These are phyloP conservation scores for Luffa aegyptiaca DNA, from an alignment of 306 rosid genomes.

Conservation along the genomic window DNA sequence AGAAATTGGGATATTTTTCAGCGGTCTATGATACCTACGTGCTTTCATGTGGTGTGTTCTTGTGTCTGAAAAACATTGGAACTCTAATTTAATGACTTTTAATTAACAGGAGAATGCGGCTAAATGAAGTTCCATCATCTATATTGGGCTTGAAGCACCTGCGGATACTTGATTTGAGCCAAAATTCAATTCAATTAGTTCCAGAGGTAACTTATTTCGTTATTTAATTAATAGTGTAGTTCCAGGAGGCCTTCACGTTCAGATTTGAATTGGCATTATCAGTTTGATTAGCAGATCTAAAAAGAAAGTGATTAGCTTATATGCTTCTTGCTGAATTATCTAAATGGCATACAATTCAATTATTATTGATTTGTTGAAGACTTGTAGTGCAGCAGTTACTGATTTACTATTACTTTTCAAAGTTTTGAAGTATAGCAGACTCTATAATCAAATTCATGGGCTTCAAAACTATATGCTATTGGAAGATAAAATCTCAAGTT, in stretches of 20 bases:
- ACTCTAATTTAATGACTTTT: background rate
- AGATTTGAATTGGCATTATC: background rate
- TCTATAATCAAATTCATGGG: background rate
- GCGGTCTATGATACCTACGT: background rate
- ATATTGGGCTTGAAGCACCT: constrained; percentile 52
- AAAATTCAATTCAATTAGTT: constrained; percentile 68
- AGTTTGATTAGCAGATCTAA: background rate
- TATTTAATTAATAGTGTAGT: background rate
- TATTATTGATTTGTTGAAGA: background rate
- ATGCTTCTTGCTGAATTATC: background rate
- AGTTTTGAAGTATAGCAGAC: background rate
- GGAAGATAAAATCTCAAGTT: background rate
- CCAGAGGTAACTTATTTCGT: constrained; percentile 50
- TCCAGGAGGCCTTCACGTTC: background rate
- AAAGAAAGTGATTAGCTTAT: background rate
- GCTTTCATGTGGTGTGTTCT: background rate
- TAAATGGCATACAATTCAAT: background rate
- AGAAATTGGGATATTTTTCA: constrained; percentile 11
- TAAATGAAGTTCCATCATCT: constrained; percentile 58
- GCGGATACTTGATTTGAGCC: constrained; percentile 71
- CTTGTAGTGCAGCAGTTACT: background rate
- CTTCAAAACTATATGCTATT: background rate
- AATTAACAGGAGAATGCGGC: constrained; percentile 58
- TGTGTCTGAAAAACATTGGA: background rate
- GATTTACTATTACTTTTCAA: background rate